Conservation (phyloP, 495 filamentous ascomycete species). For the Tuber umbilicatum region DNA sequence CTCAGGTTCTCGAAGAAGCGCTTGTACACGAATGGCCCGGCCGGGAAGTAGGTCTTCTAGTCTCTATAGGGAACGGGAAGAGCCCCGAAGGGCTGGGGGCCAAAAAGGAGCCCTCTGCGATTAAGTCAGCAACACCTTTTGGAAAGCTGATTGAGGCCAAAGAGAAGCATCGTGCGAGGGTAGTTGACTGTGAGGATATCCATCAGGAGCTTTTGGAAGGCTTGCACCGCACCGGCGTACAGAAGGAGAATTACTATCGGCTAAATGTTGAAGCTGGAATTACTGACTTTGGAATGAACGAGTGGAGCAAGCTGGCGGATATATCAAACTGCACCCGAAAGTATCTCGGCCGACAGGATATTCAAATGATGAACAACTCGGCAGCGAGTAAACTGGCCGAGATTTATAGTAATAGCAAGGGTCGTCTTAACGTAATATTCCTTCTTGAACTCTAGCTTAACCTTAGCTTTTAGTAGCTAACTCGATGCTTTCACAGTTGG, state of each 20-base stretch:
- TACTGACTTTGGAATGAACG: constrained; percentile 97
- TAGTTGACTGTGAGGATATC: constrained; percentile 86
- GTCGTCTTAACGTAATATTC: constrained; percentile 17
- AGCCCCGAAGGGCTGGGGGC: constrained; percentile 49
- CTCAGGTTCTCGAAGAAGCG: constrained; percentile 82
- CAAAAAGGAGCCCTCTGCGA: constrained; percentile 20
- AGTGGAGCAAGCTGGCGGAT: constrained; percentile 86
- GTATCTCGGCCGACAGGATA: constrained; percentile 66
- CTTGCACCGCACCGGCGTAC: constrained; percentile 69
- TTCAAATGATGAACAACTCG: constrained; percentile 65
- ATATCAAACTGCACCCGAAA: constrained; percentile 83
- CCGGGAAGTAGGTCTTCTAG: constrained; percentile 80
- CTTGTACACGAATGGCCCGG: constrained; percentile 91
- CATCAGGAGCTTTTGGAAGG: constrained; percentile 79
- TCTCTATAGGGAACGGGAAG: constrained; percentile 89
- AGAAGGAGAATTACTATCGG: constrained; percentile 84
- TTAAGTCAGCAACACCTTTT: constrained; percentile 53
- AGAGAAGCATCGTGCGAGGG: constrained; percentile 73
- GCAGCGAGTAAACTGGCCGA: constrained; percentile 77
- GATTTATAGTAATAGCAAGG: constrained; percentile 53
- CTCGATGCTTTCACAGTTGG: constrained; percentile 14
- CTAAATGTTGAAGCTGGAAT: constrained; percentile 96
- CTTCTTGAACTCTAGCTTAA: not conserved
- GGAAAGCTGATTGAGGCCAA: constrained; percentile 87
- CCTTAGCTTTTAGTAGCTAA: constrained; percentile 6